Base-by-base conservation (phyloP, 805 yeast species). In the Yarrowia sp. region DNA sequence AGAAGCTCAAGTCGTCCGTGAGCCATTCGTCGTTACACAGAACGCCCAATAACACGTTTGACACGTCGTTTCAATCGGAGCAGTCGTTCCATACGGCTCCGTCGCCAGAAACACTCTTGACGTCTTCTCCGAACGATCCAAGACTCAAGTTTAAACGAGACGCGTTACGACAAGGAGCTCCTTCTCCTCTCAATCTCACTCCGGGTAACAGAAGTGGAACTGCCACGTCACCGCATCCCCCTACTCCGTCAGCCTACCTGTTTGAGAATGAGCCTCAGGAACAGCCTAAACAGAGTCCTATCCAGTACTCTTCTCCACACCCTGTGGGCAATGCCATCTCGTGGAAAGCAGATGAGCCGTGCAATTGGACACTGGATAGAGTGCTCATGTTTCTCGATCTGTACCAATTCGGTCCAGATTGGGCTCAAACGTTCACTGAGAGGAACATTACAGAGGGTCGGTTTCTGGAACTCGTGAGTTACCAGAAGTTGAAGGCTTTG, bases 341-440 rank as follows among this genome's bases (percentile, higher is more conserved):
- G 9, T 58, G 64, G 64, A 58, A 58, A 9, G 64, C 64, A 14
- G 64, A 58, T 22, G 79, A 79, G 64, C 84, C 88, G 1, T 80
- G 79, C 6, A 86, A 84, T 66, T 91, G 97, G 97, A 84, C 87
- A 1, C 76, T 83, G 68, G 84, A 81, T n/a, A 79, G 88, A 62
- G 92, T 91, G 0, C 66, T 80, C 0, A 73, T 77, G 55, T 92
- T 96, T 96, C 78, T 92, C 31, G 86, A 82, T 8, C 69, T 74
- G n/a, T 81, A 91, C 72, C 80, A 82, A 18, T 92, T 92, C 75
- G 87, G 88, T 68, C 83, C 81, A 3, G 78, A 86, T 13, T 92
- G 97, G 97, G 78, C 82, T n/a, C 82, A 79, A 4, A 81, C 86
- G 15, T 88, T 92, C 74, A 76, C 77, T 44, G 79, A 79, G 47